These are phyloP conservation scores for Spathaspora passalidarum DNA, from an alignment of 805 yeast species.

Conservation along the genomic window DNA sequence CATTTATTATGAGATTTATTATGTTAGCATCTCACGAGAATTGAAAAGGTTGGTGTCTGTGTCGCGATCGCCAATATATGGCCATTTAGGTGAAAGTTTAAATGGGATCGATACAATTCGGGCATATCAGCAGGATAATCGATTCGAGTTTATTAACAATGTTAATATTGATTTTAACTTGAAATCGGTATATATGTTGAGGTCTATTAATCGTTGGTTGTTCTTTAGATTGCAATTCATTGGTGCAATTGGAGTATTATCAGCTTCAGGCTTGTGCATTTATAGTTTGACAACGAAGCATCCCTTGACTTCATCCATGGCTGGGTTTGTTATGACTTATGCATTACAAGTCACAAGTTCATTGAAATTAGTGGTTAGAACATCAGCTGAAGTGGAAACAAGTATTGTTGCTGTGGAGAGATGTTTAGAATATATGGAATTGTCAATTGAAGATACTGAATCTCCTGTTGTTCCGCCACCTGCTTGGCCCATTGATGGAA, in stretches of 20 bases:
- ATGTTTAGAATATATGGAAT: slow-evolving; percentile 54
- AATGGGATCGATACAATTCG: slow-evolving; percentile 75
- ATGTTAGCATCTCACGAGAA: slow-evolving; percentile 71
- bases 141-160: slow-evolving; percentile 58
- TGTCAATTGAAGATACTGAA: slow-evolving; percentile 25
- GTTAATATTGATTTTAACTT: slow-evolving; percentile 49
- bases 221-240: slow-evolving; percentile 59
- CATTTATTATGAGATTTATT: slow-evolving; percentile 66
- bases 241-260: slow-evolving; percentile 53
- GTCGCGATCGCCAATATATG: slow-evolving; percentile 73
- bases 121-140: slow-evolving; percentile 65
- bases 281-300: slow-evolving; percentile 33
- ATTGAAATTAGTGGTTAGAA: slow-evolving; percentile 55
- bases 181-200: slow-evolving; percentile 46
- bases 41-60: slow-evolving; percentile 69
- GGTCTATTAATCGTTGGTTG: slow-evolving; percentile 64
- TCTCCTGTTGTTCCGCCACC: slow-evolving; percentile 32
- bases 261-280: slow-evolving; percentile 47
- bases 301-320: slow-evolving; percentile 55
- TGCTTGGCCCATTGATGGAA: slow-evolving; percentile 75
- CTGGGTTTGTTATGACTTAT: slow-evolving; percentile 64
- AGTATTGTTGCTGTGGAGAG: slow-evolving; percentile 67
- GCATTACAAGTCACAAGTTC: slow-evolving; percentile 55
- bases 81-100: slow-evolving; percentile 79
- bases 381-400: slow-evolving; percentile 61